Percentiles rank a stretch among this genome's conserved stretches.
phyloP scores from a whole-genome alignment of 345 rosid species.

The Pugionium cornutum region DNA sequence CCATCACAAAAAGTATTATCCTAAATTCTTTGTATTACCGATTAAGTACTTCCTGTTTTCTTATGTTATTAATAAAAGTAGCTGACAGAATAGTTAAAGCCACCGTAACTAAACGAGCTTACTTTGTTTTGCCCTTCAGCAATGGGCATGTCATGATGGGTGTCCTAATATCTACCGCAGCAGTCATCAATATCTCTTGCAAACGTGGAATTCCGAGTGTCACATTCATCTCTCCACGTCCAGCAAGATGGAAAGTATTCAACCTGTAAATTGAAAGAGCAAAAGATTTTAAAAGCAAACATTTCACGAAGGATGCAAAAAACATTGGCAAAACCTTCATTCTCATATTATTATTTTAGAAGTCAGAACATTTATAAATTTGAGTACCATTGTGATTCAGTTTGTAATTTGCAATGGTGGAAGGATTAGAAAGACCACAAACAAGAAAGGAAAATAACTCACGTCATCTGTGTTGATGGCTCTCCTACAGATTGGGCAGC shows the following conservation, averaged over 20 bases:
- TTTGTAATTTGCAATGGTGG: slow-evolving; percentile 8
- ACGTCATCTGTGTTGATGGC: slow-evolving; percentile 99
- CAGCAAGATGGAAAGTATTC: slow-evolving; percentile 99
- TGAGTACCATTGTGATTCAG: slow-evolving; percentile 10
- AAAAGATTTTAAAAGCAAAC: slow-evolving; percentile 7
- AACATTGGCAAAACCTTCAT: slow-evolving; percentile 5
- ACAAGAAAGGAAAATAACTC: slow-evolving; percentile 43
- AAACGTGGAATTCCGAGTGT: slow-evolving; percentile 96
- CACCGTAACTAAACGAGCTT: slow-evolving; percentile 40
- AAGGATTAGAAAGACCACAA: slow-evolving; percentile 15
- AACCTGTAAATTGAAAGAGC: slow-evolving; percentile 50
- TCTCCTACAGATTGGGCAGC: slow-evolving; percentile 99
- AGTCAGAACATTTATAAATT: neutral
- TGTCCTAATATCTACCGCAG: slow-evolving; percentile 75
- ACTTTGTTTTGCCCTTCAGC: slow-evolving; percentile 63
- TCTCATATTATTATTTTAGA: neutral
- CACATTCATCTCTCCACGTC: slow-evolving; percentile 99
- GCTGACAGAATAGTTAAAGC: neutral
- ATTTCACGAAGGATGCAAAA: slow-evolving; percentile 10
- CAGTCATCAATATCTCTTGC: slow-evolving; percentile 94
- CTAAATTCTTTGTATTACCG: neutral
- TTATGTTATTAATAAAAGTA: neutral
- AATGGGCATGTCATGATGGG: slow-evolving; percentile 97
- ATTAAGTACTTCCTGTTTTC: slow-evolving; percentile 5
- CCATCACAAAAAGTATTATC: neutral